phyloP scores from a whole-genome alignment of 2,329 filamentous ascomycete genomes.

The Botrytis deweyae region DNA sequence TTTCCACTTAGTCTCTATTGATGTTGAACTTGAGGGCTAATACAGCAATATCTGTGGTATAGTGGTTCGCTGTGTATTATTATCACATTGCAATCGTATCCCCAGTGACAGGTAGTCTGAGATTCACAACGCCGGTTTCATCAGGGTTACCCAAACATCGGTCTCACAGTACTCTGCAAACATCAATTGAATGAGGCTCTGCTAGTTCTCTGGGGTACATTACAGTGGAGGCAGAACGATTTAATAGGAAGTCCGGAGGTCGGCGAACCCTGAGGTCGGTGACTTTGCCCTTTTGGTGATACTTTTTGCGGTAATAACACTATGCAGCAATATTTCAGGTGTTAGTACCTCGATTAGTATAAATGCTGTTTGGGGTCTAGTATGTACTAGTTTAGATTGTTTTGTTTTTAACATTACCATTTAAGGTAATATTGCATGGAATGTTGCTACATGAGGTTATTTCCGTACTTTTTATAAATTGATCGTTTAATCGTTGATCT shows the following conservation, averaged over 20 bases:
- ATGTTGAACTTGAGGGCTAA: not conserved
- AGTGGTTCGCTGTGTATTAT: not conserved
- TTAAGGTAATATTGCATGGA: too few relatives aligned
- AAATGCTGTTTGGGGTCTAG: too few relatives aligned
- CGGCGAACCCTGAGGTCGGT: not conserved
- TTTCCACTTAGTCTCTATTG: not conserved
- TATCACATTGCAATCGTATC: not conserved
- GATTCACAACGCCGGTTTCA: not conserved
- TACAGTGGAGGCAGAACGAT: accelerated
- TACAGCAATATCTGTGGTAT: accelerated
- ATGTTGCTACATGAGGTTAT: too few relatives aligned
- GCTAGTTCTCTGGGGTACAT: accelerated
- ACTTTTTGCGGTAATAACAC: not conserved
- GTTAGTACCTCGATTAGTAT: too few relatives aligned
- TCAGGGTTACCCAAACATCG: not conserved
- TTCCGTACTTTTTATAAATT: not conserved
- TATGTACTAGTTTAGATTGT: too few relatives aligned
- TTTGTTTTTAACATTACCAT: too few relatives aligned
- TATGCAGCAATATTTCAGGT: too few relatives aligned
- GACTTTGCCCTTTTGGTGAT: accelerated
- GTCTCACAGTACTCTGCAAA: not conserved
- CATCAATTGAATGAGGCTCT: not conserved
- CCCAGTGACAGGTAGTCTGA: not conserved
- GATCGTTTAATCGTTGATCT: not conserved
- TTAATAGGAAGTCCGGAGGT: too few relatives aligned